These are phyloP conservation scores for Jackrogersella minutella DNA, from an alignment of 495 filamentous ascomycete genomes.

Conservation along the genomic window DNA sequence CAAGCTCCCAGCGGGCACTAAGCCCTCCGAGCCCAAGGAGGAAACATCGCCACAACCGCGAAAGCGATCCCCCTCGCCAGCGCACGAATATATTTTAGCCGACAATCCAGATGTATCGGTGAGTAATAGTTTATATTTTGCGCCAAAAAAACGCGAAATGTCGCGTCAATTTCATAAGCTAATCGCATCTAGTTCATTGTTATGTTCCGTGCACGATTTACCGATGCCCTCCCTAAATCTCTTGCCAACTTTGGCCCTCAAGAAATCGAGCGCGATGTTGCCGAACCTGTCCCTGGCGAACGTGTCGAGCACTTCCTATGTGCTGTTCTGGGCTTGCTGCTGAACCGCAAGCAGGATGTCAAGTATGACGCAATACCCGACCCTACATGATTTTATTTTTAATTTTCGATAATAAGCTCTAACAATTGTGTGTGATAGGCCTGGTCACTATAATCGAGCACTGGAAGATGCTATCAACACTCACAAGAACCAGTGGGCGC, in stretches of 20 bases:
- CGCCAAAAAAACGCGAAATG: constrained; percentile 49
- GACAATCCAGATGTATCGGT: constrained; percentile 91
- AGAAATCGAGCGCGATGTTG: constrained; percentile 88
- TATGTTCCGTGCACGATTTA: constrained; percentile 95
- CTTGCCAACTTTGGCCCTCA: constrained; percentile 90
- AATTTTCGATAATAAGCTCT: constrained; percentile 19
- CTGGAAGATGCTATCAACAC: constrained; percentile 90
- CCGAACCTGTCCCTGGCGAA: constrained; percentile 78
- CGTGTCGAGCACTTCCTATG: constrained; percentile 88
- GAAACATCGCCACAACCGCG: constrained; percentile 71
- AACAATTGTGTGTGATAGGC: constrained; percentile 52
- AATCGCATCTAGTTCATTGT: constrained; percentile 80
- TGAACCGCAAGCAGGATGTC: constrained; percentile 97
- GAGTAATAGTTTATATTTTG: constrained; percentile 56
- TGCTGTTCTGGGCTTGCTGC: constrained; percentile 82
- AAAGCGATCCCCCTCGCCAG: constrained; percentile 81
- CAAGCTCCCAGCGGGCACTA: constrained; percentile 52
- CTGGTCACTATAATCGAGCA: constrained; percentile 88
- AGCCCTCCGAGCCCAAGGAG: constrained; percentile 48
- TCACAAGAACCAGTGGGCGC: constrained; percentile 89
- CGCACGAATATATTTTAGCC: constrained; percentile 86
- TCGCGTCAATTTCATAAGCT: constrained; percentile 49
- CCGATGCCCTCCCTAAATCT: constrained; percentile 85
- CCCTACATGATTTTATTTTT: neutral
- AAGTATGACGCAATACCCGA: constrained; percentile 73